A percentile compares a stretch with the other conserved stretches of the same genome.
Conservation (phyloP, 2,329 filamentous ascomycete genomes). For the Trichoderma asperellum region DNA sequence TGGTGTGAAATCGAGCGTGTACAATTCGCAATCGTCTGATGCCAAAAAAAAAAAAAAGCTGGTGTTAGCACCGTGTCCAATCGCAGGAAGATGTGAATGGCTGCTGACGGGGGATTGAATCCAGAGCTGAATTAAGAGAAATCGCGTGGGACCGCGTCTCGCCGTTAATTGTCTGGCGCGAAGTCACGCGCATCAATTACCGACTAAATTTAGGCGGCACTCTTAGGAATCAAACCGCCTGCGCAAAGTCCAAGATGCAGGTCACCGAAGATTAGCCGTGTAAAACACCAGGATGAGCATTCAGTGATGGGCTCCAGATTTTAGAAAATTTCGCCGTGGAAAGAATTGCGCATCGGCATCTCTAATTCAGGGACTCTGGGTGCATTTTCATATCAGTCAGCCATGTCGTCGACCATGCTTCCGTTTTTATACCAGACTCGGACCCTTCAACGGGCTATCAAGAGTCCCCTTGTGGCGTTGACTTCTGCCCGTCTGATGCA, state of each 20-base stretch:
- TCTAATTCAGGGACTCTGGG: background rate
- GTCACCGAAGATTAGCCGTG: constrained; percentile 16
- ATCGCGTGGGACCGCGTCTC: constrained; percentile 26
- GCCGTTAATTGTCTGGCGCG: constrained; percentile 39
- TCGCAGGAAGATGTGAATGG: constrained; percentile 16
- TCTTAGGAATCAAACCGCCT: background rate
- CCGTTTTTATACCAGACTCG: constrained; percentile 75
- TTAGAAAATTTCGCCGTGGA: background rate
- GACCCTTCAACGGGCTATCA: constrained; percentile 51
- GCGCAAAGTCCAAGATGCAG: background rate
- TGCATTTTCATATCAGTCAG: background rate
- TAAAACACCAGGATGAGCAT: background rate
- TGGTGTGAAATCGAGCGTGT: background rate
- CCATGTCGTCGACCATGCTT: constrained; percentile 56
- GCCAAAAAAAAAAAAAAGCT: background rate
- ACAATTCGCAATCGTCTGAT: background rate
- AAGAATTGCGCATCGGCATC: background rate
- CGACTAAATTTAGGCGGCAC: background rate
- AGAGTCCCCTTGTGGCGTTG: constrained; percentile 34
- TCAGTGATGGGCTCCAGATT: background rate
- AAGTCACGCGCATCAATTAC: constrained; percentile 39
- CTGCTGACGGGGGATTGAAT: constrained; percentile 14
- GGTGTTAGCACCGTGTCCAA: background rate
- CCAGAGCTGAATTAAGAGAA: background rate
- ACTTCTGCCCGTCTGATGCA: constrained; percentile 33